Evolutionary conservation across 306 rosid species (phyloP), one percentile per base, ranked within the genome.

Genomic region (Rubus parviflorus): DNA sequence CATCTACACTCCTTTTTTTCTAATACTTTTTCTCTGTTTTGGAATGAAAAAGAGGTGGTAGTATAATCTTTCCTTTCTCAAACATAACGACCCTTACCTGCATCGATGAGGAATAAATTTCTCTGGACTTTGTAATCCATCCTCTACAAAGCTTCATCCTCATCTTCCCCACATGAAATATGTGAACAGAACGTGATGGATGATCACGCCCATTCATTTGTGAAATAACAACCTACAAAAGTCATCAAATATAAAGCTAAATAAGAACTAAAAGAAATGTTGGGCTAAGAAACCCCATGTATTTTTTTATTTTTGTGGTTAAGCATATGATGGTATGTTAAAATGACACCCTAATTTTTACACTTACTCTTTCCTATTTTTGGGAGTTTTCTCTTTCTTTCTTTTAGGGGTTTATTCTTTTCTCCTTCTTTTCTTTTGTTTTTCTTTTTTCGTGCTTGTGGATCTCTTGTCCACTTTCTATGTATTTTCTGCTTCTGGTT

Each of bases 61-160:
- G 25, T 19, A n/a, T 30, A 22, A 12, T 45, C 3, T 56, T 41
- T 23, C 38, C 48, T 72, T 37, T 10, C 38, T 38, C 35, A 72
- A 41, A 54, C 5, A 16, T 8, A 42, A 41, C 75, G n/a, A 63
- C n/a, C 63, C 22, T 45, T 87, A 90, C 98, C 95, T 87, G 98
- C 98, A 95, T 92, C 46, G 92, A 79, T 46, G 91, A 83, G 64
- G 97, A 92, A 85, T 95, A 95, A 81, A 80, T 95, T 83, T 95
- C 98, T 81, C 98, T 89, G 63, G 98, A 88, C 84, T 95, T 95
- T 35, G 98, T 92, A 75, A 95, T 95, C 98, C 98, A 95, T 65
- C 98, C 98, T 85, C 98, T 85, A 60, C 88, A 85, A 38, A 95
- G 91, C 85, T 95, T 95, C 86, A 92, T 90, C 87, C 97, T 92